These are phyloP conservation scores for Fraxinus angustifolia DNA, from an alignment of 305 asterid genomes.

Conservation along the genomic window DNA sequence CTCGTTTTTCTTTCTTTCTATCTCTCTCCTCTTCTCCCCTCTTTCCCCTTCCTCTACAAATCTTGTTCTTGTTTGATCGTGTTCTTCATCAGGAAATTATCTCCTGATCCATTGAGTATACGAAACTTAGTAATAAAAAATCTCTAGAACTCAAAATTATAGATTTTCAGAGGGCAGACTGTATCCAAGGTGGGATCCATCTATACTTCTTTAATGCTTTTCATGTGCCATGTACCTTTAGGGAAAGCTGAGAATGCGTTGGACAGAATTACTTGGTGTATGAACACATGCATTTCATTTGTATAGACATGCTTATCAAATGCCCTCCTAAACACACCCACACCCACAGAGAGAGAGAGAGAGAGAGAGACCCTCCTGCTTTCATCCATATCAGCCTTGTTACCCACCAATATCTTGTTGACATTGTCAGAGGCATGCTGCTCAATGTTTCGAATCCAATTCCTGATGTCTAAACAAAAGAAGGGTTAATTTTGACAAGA, in stretches of 20 bases:
- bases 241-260: not conserved
- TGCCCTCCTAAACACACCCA: not conserved
- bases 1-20: not conserved
- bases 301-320: not conserved
- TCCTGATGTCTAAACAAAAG: slow-evolving; percentile 55
- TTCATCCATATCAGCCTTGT: slow-evolving; percentile 96
- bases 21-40: no score
- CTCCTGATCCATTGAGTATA: not conserved
- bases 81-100: not conserved
- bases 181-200: not conserved
- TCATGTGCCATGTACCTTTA: not conserved
- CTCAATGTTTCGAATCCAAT: slow-evolving; percentile 90
- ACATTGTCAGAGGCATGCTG: slow-evolving; percentile 90
- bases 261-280: not conserved
- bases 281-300: not conserved
- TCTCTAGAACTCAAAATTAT: not conserved
- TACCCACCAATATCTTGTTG: slow-evolving; percentile 84
- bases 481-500: slow-evolving; percentile 18
- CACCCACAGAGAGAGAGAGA: slow-evolving; percentile 9
- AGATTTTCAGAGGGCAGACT: not conserved
- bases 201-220: not conserved
- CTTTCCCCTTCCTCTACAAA: not conserved
- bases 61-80: not conserved
- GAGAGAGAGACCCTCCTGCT: slow-evolving; percentile 71
- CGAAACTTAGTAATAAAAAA: not conserved